Percentiles rank a stretch among this genome's conserved stretches.
These are phyloP conservation scores for Fomitopsis betulina DNA, from an alignment of 1,284 basidiomycete species.

Conservation along the genomic window DNA sequence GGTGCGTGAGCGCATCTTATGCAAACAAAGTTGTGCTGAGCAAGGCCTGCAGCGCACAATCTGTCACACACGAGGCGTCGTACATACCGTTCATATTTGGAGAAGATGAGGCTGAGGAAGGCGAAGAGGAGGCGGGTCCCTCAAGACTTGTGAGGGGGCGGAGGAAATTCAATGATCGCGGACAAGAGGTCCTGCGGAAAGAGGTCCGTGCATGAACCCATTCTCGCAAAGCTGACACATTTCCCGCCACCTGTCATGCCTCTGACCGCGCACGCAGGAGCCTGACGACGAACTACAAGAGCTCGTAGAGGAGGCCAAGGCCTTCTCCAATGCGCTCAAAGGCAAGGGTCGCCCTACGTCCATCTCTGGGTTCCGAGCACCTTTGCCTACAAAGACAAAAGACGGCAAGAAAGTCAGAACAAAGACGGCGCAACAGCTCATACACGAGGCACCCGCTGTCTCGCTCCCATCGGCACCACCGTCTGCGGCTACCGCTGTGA, in stretches of 20 bases:
- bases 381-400: slow-evolving; percentile 14
- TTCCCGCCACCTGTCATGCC: background rate
- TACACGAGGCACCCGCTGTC: slow-evolving; percentile 41
- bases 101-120: slow-evolving; percentile 19
- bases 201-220: slow-evolving; percentile 14
- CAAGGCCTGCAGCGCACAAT: slow-evolving; percentile 13
- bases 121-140: slow-evolving; percentile 14
- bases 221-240: background rate
- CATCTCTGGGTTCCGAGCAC: slow-evolving; percentile 27
- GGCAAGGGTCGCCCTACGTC: slow-evolving; percentile 16
- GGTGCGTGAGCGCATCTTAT: background rate
- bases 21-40: background rate
- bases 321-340: slow-evolving; percentile 4
- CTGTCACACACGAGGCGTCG: slow-evolving; percentile 54
- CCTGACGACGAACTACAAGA: background rate
- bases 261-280: background rate
- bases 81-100: slow-evolving; percentile 70
- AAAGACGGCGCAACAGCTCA: slow-evolving; percentile 45
- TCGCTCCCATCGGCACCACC: slow-evolving; percentile 6
- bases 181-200: slow-evolving; percentile 30
- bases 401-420: slow-evolving; percentile 24
- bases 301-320: background rate
- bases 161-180: slow-evolving; percentile 37
- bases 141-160: slow-evolving; percentile 34
- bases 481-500: slow-evolving; percentile 34